Evolutionary conservation across 2,329 filamentous ascomycete species (phyloP), one percentile per base, ranked within the genome.

Genomic region (Triangularia verruculosa): DNA sequence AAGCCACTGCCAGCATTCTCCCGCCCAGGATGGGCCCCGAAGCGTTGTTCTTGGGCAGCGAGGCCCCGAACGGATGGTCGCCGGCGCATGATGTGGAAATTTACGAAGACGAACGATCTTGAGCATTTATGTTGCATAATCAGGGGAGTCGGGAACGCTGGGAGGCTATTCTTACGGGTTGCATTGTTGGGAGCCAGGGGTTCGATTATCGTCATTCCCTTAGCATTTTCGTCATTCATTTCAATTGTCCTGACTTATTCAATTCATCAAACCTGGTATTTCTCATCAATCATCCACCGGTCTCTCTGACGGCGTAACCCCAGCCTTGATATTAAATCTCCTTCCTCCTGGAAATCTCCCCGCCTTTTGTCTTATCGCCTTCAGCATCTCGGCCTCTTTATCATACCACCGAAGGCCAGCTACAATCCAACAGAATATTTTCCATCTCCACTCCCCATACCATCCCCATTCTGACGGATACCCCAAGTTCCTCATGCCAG

Each of bases 11-110:
- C n/a, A 28, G 15, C 4, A n/a, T 17, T 24, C 4, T 54, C 2
- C 22, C 22, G 5, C 53, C 52, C 5, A 61, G 55, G 12, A 57
- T 68, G 63, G 62, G 64, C 3, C 59, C 27, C 6, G 61, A 62
- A 24, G 52, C 20, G 32, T 56, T 59, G 25, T 70, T 70, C 24
- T 34, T 70, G 22, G 69, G 66, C 13, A 70, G 68, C 17, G 67
- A 69, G 32, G 65, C 52, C 20, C 69, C 69, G 51, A 69, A 59
- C 17, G 69, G 69, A 2, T 70, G 69, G 69, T 61, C 57, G 17
- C 15, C 43, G 47, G 63, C 64, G 1, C 64, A 59, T 34, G 66
- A 68, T 61, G 15, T 69, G 20, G 64, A 64, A n/a, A 53, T 54
- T 54, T 24, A 54, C 15, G 51, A 54, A 4, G 39, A 20, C 8